Conservation (phyloP, 2,329 filamentous ascomycete genomes). For the Elsinoe arachidis region DNA sequence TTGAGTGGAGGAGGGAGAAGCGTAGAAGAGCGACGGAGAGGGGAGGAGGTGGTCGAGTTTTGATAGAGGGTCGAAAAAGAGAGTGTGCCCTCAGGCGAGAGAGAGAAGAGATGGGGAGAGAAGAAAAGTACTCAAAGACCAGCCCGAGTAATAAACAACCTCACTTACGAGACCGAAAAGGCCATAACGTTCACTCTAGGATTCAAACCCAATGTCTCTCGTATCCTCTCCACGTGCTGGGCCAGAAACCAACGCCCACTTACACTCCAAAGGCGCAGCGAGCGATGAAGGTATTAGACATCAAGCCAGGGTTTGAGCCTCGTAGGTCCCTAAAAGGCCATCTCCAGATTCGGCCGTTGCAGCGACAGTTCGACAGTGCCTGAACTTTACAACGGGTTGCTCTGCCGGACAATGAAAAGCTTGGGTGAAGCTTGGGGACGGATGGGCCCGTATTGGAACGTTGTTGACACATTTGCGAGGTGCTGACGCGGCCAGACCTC, state of each 20-base stretch:
- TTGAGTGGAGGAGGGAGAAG: too few relatives aligned
- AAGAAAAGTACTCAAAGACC: too few relatives aligned
- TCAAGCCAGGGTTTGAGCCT: too few relatives aligned
- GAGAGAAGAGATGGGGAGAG: too few relatives aligned
- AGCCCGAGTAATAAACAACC: too few relatives aligned
- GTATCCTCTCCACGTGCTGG: neutral
- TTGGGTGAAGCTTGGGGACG: neutral
- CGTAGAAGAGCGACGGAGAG: too few relatives aligned
- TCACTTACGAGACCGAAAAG: too few relatives aligned
- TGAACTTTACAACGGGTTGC: neutral
- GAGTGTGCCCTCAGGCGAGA: too few relatives aligned
- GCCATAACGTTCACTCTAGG: too few relatives aligned
- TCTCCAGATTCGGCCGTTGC: neutral
- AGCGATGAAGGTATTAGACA: too few relatives aligned
- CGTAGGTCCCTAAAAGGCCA: neutral
- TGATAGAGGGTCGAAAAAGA: too few relatives aligned
- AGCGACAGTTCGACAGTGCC: neutral
- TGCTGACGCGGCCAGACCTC: constrained; percentile 1
- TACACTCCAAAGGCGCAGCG: neutral
- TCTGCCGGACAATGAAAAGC: neutral
- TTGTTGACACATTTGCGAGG: neutral
- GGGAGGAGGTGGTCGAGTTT: too few relatives aligned
- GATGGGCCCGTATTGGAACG: neutral
- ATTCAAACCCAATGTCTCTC: neutral
- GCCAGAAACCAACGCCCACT: neutral